A percentile compares a stretch with the other conserved stretches of the same genome.
phyloP scores from a whole-genome alignment of 495 filamentous ascomycete species.

The Hypoxylon cercidicola region DNA sequence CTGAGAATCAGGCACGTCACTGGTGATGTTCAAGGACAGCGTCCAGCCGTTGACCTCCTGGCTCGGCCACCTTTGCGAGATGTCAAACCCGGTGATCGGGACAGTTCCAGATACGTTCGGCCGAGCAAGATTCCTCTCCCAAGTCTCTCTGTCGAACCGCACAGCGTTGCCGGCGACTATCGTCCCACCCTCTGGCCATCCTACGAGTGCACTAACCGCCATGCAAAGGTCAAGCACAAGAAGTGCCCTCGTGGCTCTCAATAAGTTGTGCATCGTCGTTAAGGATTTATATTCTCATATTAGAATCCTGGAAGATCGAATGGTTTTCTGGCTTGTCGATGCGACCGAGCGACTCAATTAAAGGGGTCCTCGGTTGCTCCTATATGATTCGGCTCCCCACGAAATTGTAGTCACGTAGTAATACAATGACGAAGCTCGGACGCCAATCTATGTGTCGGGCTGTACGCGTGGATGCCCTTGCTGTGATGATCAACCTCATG shows the following conservation, averaged over 20 bases:
- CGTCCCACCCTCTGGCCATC: conserved; percentile 39
- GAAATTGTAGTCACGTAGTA: conserved; percentile 14
- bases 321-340: neutral
- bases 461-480: conserved; percentile 27
- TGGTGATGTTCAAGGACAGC: conserved; percentile 37
- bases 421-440: conserved; percentile 20
- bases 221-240: conserved; percentile 8
- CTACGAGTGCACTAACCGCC: conserved; percentile 17
- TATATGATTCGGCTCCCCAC: conserved; percentile 3
- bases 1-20: conserved; percentile 38
- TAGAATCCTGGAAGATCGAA: neutral
- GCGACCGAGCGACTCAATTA: neutral
- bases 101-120: conserved; percentile 36
- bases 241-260: conserved; percentile 2
- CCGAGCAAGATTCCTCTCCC: conserved; percentile 38
- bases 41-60: conserved; percentile 37
- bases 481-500: conserved; percentile 30
- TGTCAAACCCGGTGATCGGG: conserved; percentile 32
- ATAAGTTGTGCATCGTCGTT: conserved; percentile 12
- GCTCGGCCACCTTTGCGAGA: conserved; percentile 37
- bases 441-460: conserved; percentile 8
- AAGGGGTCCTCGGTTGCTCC: neutral
- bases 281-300: neutral
- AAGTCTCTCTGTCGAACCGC: conserved; percentile 33
- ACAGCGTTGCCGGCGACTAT: conserved; percentile 34